Evolutionary conservation across 1,284 basidiomycete genomes (phyloP), one percentile per base, ranked within the genome.

Genomic region (Tausonia pullulans): DNA sequence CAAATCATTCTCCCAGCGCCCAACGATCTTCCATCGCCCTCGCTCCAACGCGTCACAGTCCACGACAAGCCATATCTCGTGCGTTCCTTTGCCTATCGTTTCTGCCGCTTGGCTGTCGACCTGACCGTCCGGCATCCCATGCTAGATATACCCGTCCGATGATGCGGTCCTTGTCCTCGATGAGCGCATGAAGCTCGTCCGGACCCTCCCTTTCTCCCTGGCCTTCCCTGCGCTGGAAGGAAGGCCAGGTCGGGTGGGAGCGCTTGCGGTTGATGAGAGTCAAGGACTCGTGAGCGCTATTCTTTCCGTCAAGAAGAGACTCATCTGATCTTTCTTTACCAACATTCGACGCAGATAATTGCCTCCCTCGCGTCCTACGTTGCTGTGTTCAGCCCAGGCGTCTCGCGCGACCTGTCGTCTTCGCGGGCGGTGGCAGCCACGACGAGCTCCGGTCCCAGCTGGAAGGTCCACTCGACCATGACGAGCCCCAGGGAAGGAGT

Each of bases 401-500:
- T 81, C 81, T 43, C 78, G 27, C 27, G 27, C 27, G 27, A 27
- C 27, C 27, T 27, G 27, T 27, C 27, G 27, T 27, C 27, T 27
- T 27, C 27, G 27, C 27, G 27, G 27, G 27, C 27, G 27, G 27
- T 27, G 27, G 27, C 50, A 78, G 80, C 41, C 80, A 81, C 68
- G 77, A 80, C 58, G 79, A 82, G 68, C 77, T 79, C 52, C 8
- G 14, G 46, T 7, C 60, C 60, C 40, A 40, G 45, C 6, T 90
- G 87, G 86, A 81, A 84, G 53, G 80, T 91, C 4, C 89, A 91
- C 73, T 91, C 90, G 3, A 86, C 87, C 16, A 80, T 91, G 9
- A 71, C 80, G 16, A 79, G 87, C 56, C 79, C 82, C 0, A 79
- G 82, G 57, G 76, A 74, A n/a, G 79, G 81, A 61, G 66, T 71